Percentiles rank a stretch among this genome's conserved stretches.
phyloP scores from a whole-genome alignment of 2,329 filamentous ascomycete species.

The Claviceps paspali region DNA sequence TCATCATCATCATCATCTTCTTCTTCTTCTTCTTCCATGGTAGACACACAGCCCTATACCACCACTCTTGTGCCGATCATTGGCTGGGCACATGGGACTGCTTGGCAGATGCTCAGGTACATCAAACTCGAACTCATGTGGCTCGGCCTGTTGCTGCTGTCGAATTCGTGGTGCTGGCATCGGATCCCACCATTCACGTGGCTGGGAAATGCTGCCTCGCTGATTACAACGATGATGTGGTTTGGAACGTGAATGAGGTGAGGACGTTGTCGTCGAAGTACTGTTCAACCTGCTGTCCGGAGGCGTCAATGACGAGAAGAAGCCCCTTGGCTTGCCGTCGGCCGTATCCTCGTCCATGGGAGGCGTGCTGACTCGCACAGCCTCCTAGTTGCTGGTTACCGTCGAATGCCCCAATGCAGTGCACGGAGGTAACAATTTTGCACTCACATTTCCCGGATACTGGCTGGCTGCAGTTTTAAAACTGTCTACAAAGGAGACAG shows the following conservation, averaged over 20 bases:
- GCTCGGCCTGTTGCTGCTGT: conserved; percentile 5
- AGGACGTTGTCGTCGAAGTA: conserved; percentile 1
- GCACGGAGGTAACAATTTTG: background rate
- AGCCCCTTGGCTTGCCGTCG: conserved; percentile 22
- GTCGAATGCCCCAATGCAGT: background rate
- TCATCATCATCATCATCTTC: no score
- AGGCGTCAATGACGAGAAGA: conserved; percentile 27
- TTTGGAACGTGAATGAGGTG: conserved; percentile 7
- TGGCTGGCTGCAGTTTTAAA: conserved; percentile 9
- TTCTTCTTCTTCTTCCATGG: conserved; percentile 23
- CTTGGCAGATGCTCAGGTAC: conserved; percentile 34
- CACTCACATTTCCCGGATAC: conserved; percentile 21
- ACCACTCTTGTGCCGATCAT: conserved; percentile 26
- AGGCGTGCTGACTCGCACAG: conserved; percentile 31
- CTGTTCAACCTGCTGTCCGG: conserved; percentile 8
- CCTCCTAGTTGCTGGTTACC: conserved; percentile 23
- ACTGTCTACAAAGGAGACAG: conserved; percentile 4
- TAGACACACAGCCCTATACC: conserved; percentile 35
- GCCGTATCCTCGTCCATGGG: conserved; percentile 24
- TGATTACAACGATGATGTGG: conserved; percentile 9
- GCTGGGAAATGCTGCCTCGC: conserved; percentile 11
- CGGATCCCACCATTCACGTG: conserved; percentile 23
- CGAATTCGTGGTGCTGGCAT: conserved; percentile 11
- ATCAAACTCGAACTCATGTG: conserved; percentile 28
- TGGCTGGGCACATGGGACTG: conserved; percentile 36